These are phyloP conservation scores for Hortaea werneckii DNA, from an alignment of 2,329 filamentous ascomycete species.

Conservation along the genomic window DNA sequence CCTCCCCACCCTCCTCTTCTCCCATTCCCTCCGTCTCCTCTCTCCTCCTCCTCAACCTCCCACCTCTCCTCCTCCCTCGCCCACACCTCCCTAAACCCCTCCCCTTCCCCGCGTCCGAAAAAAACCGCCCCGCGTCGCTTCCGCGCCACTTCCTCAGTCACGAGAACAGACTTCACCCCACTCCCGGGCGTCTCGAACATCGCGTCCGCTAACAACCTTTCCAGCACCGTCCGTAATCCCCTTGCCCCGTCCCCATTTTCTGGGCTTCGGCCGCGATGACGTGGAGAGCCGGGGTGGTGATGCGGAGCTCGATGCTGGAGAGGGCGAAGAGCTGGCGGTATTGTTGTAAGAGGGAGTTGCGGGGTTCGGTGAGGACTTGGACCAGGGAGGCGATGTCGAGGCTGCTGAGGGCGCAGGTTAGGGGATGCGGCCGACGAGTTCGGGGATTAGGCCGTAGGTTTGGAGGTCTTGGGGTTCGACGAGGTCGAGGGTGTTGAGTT, in stretches of 20 bases:
- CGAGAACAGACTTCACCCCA: conserved; percentile 35
- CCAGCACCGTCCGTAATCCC: conserved; percentile 38
- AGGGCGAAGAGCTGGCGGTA: conserved; percentile 83
- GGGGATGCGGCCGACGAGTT: conserved; percentile 94
- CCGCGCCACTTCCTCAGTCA: conserved; percentile 36
- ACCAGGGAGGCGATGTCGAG: conserved; percentile 60
- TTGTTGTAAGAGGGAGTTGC: conserved; percentile 78
- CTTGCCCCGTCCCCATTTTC: conserved; percentile 61
- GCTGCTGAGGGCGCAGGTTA: conserved; percentile 74
- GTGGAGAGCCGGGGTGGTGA: conserved; percentile 71
- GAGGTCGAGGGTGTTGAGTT: conserved; percentile 57
- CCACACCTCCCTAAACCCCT: conserved; percentile 29
- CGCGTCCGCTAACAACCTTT: conserved; percentile 34
- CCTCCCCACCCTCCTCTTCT: conserved; percentile 14
- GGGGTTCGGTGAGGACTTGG: conserved; percentile 83
- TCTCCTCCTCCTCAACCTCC: conserved; percentile 33
- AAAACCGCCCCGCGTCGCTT: conserved; percentile 32
- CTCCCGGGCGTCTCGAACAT: conserved; percentile 41
- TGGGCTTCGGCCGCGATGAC: conserved; percentile 66
- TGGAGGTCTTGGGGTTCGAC: conserved; percentile 68
- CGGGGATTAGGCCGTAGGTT: conserved; percentile 68
- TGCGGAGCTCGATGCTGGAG: conserved; percentile 63
- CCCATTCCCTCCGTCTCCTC: conserved; percentile 15
- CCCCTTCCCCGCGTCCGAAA: conserved; percentile 31
- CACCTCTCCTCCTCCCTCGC: conserved; percentile 37